Evolutionary conservation across 106 monocot species (phyloP).

Genomic region (Dendrobium nobile): DNA sequence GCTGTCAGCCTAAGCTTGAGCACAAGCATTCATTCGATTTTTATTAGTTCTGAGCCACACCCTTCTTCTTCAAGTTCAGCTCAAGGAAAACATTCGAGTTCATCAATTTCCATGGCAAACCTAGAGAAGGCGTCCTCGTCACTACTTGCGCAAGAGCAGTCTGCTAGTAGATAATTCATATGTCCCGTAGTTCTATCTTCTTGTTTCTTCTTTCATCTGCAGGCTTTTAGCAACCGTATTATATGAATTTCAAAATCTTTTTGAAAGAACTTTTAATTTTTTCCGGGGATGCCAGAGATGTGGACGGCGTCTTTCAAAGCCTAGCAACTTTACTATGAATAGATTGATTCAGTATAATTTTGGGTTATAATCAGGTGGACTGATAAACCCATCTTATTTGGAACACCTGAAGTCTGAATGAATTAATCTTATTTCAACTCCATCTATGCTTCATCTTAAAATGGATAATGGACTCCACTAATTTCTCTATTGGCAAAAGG

Average conservation of each 20-base stretch:
- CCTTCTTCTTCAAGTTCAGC: constrained; percentile 15
- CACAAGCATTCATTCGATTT: constrained; percentile 12
- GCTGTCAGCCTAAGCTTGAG: constrained; percentile 3
- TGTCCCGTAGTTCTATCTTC: neutral
- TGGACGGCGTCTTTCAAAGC: too few species aligned
- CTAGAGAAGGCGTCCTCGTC: constrained; percentile 18
- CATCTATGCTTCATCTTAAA: too few species aligned
- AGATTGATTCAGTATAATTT: too few species aligned
- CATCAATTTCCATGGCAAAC: constrained; percentile 7
- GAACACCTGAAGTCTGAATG: too few species aligned
- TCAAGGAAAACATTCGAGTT: neutral
- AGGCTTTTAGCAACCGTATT: constrained; percentile 2
- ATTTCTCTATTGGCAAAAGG: too few species aligned
- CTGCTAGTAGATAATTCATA: neutral
- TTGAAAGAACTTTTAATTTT: too few species aligned
- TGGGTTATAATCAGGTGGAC: too few species aligned
- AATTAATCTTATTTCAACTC: too few species aligned
- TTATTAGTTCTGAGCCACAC: constrained; percentile 11
- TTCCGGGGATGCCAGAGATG: too few species aligned
- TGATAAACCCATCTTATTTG: too few species aligned
- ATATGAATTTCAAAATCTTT: neutral
- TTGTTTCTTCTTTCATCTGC: neutral
- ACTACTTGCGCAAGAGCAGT: constrained; percentile 13
- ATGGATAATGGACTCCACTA: too few species aligned
- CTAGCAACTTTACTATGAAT: too few species aligned